These are phyloP conservation scores for Rhizopus arrhizus DNA, from an alignment of 371 early-diverging fungal genomes.

Conservation along the genomic window DNA sequence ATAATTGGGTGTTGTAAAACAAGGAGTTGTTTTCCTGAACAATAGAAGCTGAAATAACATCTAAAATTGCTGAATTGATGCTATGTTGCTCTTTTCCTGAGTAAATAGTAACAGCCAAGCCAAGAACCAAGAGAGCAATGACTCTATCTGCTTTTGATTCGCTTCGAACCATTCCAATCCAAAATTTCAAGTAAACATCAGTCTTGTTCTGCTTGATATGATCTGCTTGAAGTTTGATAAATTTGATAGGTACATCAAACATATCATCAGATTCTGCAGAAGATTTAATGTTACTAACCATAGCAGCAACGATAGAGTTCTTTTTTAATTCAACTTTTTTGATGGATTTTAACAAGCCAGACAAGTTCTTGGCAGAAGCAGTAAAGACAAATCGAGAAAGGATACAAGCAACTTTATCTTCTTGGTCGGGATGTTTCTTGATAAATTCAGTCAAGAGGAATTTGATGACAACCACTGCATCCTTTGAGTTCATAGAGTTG, in stretches of 20 bases:
- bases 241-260: constrained; percentile 22
- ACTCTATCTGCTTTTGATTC: constrained; percentile 17
- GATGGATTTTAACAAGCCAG: constrained; percentile 17
- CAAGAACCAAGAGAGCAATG: constrained; percentile 42
- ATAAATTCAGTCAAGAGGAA: constrained; percentile 39
- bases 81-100: constrained; percentile 18
- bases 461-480: constrained; percentile 31
- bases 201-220: constrained; percentile 21
- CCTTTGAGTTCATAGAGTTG: constrained; percentile 27
- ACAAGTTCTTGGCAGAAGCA: constrained; percentile 23
- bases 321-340: constrained; percentile 4
- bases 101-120: constrained; percentile 20
- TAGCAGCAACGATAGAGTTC: constrained; percentile 17
- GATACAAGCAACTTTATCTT: constrained; percentile 31
- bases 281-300: constrained; percentile 22
- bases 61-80: constrained; percentile 5
- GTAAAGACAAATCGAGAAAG: constrained; percentile 38
- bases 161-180: constrained; percentile 35
- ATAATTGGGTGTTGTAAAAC: constrained; percentile 20
- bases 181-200: constrained; percentile 20
- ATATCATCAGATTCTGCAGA: constrained; percentile 14
- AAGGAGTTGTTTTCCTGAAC: constrained; percentile 2
- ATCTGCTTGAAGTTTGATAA: constrained; percentile 41
- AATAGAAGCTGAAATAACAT: constrained; percentile 12
- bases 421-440: constrained; percentile 27